Base-by-base conservation (phyloP, 2,329 filamentous ascomycete species). In the Magnaporthales sp. region DNA sequence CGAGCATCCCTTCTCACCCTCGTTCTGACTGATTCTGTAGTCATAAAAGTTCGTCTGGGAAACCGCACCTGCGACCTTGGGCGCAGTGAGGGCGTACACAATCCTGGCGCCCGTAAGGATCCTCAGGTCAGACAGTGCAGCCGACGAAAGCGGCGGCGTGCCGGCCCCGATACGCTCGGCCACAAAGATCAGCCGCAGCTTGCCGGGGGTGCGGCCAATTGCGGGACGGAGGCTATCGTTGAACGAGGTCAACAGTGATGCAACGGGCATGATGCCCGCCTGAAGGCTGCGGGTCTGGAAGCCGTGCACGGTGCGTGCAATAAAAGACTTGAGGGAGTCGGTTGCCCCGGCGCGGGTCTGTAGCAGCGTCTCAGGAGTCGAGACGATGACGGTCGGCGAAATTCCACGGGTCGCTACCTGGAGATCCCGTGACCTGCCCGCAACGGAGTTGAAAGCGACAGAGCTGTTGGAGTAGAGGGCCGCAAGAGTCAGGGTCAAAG, bases 41-140 rank as follows among this genome's bases (percentile, higher is more conserved):
- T 98, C 94, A 74, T 91, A 96, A 54, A 93, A 84, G n/a, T 68
- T 91, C 89, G 8, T 96, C 79, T 98, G 94, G 1, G 90, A 82
- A n/a, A 96, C 86, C 0, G 93, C 90, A 51, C 95, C 95, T 2
- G 93, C 94, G n/a, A 98, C 91, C 68, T 87, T 86, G 27, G 92
- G 82, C 0, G 91, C 88, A 22, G 92, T 91, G 66, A 99, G 82
- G 3, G 93, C 93, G 76, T 98, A 97, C 64, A 96, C 83, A 67
- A 97, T 83, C 65, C 92, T 87, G 1, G 92, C 89, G 30, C 90
- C 86, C 1, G 91, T 91, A 76, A 93, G 91, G 65, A 96, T 84
- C 62, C 93, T 88, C 67, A 98, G 79, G 73, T 97, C 92, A 0
- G 91, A 92, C 56, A 98, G 82, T 64, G 89, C 86, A 26, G 84